These are phyloP conservation scores for Clathrus columnatus DNA, from an alignment of 768 basidiomycete genomes.

Conservation along the genomic window DNA sequence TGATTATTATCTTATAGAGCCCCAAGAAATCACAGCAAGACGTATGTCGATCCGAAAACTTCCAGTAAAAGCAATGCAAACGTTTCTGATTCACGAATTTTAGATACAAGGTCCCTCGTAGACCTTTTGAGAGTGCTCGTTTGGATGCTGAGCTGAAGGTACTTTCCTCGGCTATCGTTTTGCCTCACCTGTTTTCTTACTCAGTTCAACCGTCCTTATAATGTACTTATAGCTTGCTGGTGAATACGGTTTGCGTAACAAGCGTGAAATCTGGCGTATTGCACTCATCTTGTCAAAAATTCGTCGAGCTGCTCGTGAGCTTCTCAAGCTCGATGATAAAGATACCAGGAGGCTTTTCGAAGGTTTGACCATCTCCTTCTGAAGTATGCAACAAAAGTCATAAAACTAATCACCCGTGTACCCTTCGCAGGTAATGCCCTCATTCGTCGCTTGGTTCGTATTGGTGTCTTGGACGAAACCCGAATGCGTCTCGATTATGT, in stretches of 20 bases:
- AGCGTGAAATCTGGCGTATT: constrained; percentile 99
- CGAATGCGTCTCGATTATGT: constrained; percentile 99
- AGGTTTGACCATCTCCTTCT: constrained; percentile 32
- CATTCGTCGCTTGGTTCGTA: constrained; percentile 93
- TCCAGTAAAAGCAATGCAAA: constrained; percentile 64
- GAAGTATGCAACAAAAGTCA: constrained; percentile 15
- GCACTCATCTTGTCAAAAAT: constrained; percentile 98
- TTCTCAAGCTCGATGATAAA: constrained; percentile 98
- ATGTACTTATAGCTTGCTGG: constrained; percentile 74
- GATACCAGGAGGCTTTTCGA: constrained; percentile 99
- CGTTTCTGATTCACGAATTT: constrained; percentile 50
- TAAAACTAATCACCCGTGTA: constrained; percentile 17
- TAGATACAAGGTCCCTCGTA: constrained; percentile 98
- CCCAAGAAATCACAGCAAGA: constrained; percentile 88
- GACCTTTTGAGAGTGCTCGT: constrained; percentile 94
- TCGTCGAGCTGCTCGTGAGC: constrained; percentile 99
- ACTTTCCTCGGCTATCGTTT: constrained; percentile 11
- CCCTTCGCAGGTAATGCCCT: constrained; percentile 78
- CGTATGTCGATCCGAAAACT: constrained; percentile 56
- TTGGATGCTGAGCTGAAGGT: constrained; percentile 99
- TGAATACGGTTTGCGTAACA: constrained; percentile 99
- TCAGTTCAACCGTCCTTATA: not conserved
- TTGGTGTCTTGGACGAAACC: constrained; percentile 98
- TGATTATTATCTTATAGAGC: constrained; percentile 43
- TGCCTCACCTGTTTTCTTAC: not conserved